phyloP scores from a whole-genome alignment of 139 green algal genomes.

The Microglena sp. region DNA sequence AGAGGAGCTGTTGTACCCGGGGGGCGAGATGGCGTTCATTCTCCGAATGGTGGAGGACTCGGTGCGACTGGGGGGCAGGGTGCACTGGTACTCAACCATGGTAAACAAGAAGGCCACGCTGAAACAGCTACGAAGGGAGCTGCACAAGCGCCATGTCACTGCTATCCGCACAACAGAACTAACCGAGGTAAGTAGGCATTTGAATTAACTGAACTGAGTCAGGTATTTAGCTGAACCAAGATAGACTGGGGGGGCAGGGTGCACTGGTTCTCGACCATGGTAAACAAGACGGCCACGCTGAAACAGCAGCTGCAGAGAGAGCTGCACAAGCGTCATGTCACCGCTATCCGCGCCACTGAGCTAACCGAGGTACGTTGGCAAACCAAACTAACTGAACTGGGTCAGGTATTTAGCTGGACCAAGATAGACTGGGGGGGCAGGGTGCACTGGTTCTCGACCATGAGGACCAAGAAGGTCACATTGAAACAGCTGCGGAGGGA shows the following conservation, averaged over 20 bases:
- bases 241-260: too few relatives aligned
- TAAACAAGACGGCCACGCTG: constrained; percentile 34
- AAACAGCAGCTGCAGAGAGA: constrained; percentile 26
- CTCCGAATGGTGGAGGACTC: constrained; percentile 77
- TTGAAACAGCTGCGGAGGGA: constrained; percentile 32
- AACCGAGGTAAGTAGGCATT: too few relatives aligned
- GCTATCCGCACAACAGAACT: constrained; percentile 66
- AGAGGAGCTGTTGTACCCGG: constrained; percentile 77
- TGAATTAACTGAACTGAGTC: too few relatives aligned
- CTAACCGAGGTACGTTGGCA: constrained; percentile 35
- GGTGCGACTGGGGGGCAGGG: constrained; percentile 22
- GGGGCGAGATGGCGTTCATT: constrained; percentile 83
- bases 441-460: too few relatives aligned
- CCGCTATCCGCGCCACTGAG: background rate
- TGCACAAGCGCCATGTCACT: constrained; percentile 39
- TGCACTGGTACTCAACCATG: constrained; percentile 21
- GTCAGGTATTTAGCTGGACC: constrained; percentile 42
- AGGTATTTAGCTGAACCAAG: too few relatives aligned
- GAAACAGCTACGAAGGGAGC: constrained; percentile 31
- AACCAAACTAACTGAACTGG: constrained; percentile 56
- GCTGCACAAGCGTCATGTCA: constrained; percentile 22
- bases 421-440: too few relatives aligned
- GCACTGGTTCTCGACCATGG: too few relatives aligned
- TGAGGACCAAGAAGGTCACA: constrained; percentile 65
- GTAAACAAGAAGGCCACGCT: constrained; percentile 64